Conservation (phyloP, 345 rosid species). For the Orychophragmus violaceus region DNA sequence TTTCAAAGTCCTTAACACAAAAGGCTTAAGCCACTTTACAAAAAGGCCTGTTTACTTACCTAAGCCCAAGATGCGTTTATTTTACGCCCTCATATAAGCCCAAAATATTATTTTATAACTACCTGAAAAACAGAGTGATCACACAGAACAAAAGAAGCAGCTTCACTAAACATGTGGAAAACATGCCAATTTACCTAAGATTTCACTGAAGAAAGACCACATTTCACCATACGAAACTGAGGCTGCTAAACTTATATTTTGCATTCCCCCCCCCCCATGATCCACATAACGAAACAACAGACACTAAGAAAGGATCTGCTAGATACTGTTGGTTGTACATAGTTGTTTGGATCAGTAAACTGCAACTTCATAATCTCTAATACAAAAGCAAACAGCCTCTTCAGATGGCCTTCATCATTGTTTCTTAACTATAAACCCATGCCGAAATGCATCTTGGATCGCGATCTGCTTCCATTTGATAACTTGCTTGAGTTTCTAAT, state of each 20-base stretch:
- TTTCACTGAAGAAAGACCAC: not conserved
- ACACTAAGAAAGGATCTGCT: not conserved
- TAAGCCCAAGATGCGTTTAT: not conserved
- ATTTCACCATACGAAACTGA: not conserved
- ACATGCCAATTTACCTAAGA: not conserved
- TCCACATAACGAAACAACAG: slow-evolving; percentile 3
- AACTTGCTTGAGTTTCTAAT: slow-evolving; percentile 33
- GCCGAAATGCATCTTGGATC: slow-evolving; percentile 42
- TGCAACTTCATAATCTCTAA: not conserved
- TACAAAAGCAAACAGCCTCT: not conserved
- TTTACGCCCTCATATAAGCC: not conserved
- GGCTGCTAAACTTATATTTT: not conserved
- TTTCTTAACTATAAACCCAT: slow-evolving; percentile 26
- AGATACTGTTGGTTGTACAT: not conserved
- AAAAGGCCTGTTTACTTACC: not conserved
- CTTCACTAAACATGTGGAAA: not conserved
- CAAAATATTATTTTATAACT: not conserved
- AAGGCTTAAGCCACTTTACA: not conserved
- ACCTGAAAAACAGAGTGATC: not conserved
- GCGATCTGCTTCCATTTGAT: slow-evolving; percentile 42
- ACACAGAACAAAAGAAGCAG: not conserved
- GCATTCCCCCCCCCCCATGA: not conserved
- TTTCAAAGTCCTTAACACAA: not conserved
- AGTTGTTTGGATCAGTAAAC: not conserved
- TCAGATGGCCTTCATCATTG: not conserved